Evolutionary conservation across 2,329 filamentous ascomycete species (phyloP).

Genomic region (Exophiala sp.): DNA sequence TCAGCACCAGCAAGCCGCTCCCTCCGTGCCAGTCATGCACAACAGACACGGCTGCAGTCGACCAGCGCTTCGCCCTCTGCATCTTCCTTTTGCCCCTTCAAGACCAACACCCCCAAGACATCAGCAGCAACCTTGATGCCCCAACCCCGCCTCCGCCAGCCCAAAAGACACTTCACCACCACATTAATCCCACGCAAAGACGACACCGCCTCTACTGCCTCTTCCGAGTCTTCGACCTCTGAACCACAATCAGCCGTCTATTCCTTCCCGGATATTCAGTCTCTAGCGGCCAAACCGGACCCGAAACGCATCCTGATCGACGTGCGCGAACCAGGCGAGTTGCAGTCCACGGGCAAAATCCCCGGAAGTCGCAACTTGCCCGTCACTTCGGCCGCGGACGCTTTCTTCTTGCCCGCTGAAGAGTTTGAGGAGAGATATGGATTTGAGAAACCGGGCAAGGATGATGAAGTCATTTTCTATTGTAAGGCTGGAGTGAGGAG

Average conservation of each 20-base stretch:
- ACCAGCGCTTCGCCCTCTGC: neutral
- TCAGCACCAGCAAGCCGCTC: too few species aligned
- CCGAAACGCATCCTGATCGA: slow-evolving; percentile 34
- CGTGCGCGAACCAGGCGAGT: slow-evolving; percentile 45
- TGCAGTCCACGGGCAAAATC: slow-evolving; percentile 52
- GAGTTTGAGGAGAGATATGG: slow-evolving; percentile 82
- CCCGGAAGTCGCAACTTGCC: slow-evolving; percentile 79
- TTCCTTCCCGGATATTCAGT: slow-evolving; percentile 26
- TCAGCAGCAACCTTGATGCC: neutral
- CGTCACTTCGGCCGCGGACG: slow-evolving; percentile 68
- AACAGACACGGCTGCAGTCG: neutral
- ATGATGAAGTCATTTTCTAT: slow-evolving; percentile 68
- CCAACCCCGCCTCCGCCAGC: slow-evolving; percentile 13
- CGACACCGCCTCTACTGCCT: too few species aligned
- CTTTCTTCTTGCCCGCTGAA: slow-evolving; percentile 65
- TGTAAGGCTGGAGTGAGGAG: slow-evolving; percentile 88
- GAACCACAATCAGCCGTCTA: slow-evolving; percentile 21
- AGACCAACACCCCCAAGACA: neutral
- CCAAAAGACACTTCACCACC: slow-evolving; percentile 22
- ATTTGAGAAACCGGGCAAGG: slow-evolving; percentile 60
- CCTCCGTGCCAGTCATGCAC: too few species aligned
- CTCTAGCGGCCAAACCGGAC: slow-evolving; percentile 11
- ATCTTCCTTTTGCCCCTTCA: neutral
- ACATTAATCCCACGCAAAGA: slow-evolving; percentile 16
- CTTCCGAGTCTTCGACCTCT: slow-evolving; percentile 1